Conservation (phyloP, 1,139 yeast genomes). For the Kodamaea sp. region DNA sequence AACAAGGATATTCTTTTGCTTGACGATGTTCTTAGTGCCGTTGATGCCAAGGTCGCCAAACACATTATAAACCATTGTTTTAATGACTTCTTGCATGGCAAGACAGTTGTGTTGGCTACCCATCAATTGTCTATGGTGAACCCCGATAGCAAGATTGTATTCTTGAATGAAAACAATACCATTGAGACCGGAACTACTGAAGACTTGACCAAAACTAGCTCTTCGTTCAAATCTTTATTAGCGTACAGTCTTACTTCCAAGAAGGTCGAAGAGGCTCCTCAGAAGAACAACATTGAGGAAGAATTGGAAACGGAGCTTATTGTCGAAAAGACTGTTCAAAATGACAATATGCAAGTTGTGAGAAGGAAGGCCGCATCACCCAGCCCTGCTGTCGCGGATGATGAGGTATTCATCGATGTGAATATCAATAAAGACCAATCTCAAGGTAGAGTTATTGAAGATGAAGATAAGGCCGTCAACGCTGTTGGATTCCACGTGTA, state of each 20-base stretch:
- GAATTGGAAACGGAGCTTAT: background rate
- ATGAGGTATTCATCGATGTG: constrained; percentile 19
- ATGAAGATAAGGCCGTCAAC: constrained; percentile 21
- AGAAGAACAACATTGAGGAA: background rate
- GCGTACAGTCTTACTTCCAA: constrained; percentile 37
- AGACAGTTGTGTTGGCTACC: constrained; percentile 79
- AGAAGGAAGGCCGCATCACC: constrained; percentile 7
- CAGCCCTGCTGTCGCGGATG: constrained; percentile 13
- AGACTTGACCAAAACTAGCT: constrained; percentile 43
- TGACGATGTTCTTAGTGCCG: constrained; percentile 37
- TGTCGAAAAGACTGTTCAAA: background rate
- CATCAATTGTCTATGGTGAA: constrained; percentile 75
- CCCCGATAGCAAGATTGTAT: constrained; percentile 69
- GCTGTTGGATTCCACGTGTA: constrained; percentile 15
- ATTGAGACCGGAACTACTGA: constrained; percentile 60
- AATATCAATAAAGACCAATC: constrained; percentile 18
- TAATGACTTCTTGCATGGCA: constrained; percentile 52
- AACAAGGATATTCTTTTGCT: constrained; percentile 21
- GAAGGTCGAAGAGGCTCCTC: constrained; percentile 18
- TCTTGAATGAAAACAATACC: constrained; percentile 65
- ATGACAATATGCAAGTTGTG: background rate
- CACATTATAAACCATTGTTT: constrained; percentile 75
- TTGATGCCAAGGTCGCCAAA: constrained; percentile 86
- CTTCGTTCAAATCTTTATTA: constrained; percentile 55
- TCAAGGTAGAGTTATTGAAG: constrained; percentile 34